A percentile compares a stretch with the other conserved stretches of the same genome.
Evolutionary conservation across 352 stramenopile genomes (phyloP).

Genomic region (Phytophthora cactorum): DNA sequence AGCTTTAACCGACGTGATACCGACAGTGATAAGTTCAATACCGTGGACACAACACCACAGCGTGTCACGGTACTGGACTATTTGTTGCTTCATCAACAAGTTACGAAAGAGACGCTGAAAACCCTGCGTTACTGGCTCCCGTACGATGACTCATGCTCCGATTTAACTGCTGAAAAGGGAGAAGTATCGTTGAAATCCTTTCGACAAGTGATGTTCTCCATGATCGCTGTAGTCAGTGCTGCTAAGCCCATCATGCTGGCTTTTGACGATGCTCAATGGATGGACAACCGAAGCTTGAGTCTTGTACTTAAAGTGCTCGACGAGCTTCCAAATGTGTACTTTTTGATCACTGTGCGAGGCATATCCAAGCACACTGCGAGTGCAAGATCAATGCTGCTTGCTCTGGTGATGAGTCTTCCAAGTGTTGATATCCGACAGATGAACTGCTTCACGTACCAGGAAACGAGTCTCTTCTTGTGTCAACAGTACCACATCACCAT

Average conservation of each 20-base stretch:
- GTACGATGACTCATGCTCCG: constrained; percentile 21
- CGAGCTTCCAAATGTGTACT: constrained; percentile 63
- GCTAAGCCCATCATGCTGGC: constrained; percentile 69
- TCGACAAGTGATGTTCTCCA: constrained; percentile 58
- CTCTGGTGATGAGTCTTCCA: constrained; percentile 35
- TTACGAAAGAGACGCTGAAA: constrained; percentile 49
- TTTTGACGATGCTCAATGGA: constrained; percentile 82
- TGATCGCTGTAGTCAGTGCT: constrained; percentile 57
- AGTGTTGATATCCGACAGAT: constrained; percentile 44
- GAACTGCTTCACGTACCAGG: constrained; percentile 62
- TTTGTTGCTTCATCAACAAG: constrained; percentile 49
- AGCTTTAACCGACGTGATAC: constrained; percentile 3
- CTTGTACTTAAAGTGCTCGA: constrained; percentile 65
- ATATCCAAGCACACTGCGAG: constrained; percentile 41
- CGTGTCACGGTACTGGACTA: constrained; percentile 63
- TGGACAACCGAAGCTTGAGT: constrained; percentile 68
- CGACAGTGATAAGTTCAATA: constrained; percentile 1
- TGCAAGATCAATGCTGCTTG: constrained; percentile 44
- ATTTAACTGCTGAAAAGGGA: constrained; percentile 32
- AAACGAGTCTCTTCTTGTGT: constrained; percentile 76
- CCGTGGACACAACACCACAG: constrained; percentile 25
- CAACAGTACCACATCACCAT: constrained; percentile 83
- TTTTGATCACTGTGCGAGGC: constrained; percentile 55
- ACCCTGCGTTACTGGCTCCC: constrained; percentile 61
- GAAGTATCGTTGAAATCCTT: constrained; percentile 60